These are phyloP conservation scores for Sporothrix brasiliensis DNA, from an alignment of 2,329 filamentous ascomycete genomes.

Conservation along the genomic window DNA sequence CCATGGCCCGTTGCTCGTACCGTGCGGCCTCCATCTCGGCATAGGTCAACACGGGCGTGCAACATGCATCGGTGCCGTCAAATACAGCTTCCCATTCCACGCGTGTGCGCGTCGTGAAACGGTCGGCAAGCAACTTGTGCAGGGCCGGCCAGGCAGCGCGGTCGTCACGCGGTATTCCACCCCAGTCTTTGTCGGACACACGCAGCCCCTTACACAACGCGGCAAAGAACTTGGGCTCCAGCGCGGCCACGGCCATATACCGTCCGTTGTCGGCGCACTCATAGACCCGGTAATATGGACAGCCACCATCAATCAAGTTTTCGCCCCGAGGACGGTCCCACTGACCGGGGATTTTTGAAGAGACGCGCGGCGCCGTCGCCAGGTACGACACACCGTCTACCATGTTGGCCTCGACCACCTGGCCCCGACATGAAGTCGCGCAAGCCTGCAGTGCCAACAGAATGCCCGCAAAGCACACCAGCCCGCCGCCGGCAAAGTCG, in stretches of 20 bases:
- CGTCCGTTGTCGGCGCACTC: neutral
- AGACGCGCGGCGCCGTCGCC: neutral
- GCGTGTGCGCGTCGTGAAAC: neutral
- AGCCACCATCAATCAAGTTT: slow-evolving; percentile 12
- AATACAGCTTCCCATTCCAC: neutral
- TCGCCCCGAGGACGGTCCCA: slow-evolving; percentile 8
- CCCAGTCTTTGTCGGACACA: no score
- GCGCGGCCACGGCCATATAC: neutral
- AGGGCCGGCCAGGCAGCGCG: neutral
- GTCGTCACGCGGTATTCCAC: neutral
- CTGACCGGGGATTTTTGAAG: neutral
- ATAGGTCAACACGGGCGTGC: neutral
- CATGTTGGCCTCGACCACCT: slow-evolving; percentile 21
- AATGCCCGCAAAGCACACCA: slow-evolving; percentile 17
- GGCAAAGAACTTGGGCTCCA: slow-evolving; percentile 6
- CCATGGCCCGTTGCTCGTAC: slow-evolving; percentile 17
- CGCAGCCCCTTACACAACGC: neutral
- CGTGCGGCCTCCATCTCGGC: neutral
- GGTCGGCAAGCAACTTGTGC: neutral
- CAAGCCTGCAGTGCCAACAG: neutral
- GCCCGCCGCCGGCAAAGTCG: slow-evolving; percentile 21
- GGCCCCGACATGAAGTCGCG: neutral
- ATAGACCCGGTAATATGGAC: neutral
- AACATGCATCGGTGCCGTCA: slow-evolving; percentile 18
- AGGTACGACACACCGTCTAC: slow-evolving; percentile 18